Percentiles rank a stretch among this genome's conserved stretches.
These are phyloP conservation scores for Udeniomyces megalosporus DNA, from an alignment of 768 basidiomycete species.

Conservation along the genomic window DNA sequence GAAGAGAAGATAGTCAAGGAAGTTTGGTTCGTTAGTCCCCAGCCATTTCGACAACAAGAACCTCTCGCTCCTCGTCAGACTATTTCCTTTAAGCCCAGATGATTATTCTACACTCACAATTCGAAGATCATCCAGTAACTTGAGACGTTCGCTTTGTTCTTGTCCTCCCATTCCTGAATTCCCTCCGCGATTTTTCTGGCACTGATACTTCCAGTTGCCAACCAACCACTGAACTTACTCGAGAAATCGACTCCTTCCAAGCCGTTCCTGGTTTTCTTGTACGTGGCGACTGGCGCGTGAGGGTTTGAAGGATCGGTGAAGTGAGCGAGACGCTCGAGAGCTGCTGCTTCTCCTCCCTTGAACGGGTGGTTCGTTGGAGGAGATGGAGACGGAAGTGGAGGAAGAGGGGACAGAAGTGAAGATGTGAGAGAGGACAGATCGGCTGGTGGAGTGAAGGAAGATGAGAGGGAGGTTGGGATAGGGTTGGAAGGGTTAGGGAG, in stretches of 20 bases:
- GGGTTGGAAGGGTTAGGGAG: not conserved
- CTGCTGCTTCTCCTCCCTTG: slow-evolving; percentile 27
- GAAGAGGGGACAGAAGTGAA: not conserved
- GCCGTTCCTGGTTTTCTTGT: slow-evolving; percentile 33
- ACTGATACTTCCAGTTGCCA: slow-evolving; percentile 29
- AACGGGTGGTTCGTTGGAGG: slow-evolving; percentile 23
- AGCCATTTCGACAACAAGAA: no score
- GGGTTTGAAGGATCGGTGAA: slow-evolving; percentile 23
- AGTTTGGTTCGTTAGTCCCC: no score
- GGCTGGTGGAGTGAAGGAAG: not conserved
- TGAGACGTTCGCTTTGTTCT: slow-evolving; percentile 1
- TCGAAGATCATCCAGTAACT: slow-evolving; percentile 26
- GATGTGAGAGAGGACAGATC: slow-evolving; percentile 1
- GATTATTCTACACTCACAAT: slow-evolving; percentile 15
- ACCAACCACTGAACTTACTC: slow-evolving; percentile 33
- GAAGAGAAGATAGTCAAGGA: no score
- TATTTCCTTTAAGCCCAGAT: no score
- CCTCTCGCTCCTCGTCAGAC: no score
- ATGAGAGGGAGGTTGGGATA: not conserved
- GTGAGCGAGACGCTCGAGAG: slow-evolving; percentile 26
- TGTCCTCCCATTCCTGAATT: slow-evolving; percentile 7
- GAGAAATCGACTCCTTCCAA: slow-evolving; percentile 32
- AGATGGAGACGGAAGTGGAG: not conserved
- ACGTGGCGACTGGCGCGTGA: slow-evolving; percentile 22
- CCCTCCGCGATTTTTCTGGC: slow-evolving; percentile 16